phyloP scores from a whole-genome alignment of 2,329 filamentous ascomycete species.

The Curvularia spicifera region DNA sequence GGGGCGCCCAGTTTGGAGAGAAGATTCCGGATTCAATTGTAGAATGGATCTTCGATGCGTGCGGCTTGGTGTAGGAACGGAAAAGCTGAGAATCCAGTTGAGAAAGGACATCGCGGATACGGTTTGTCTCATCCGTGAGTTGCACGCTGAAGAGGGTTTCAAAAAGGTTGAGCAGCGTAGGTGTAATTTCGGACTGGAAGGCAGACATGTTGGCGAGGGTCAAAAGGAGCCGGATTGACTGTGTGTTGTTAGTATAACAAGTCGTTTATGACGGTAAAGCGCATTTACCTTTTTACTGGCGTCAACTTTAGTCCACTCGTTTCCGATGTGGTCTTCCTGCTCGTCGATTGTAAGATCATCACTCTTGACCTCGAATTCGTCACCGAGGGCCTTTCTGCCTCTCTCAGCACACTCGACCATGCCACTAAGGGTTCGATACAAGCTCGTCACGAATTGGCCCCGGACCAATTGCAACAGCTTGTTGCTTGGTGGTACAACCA shows the following conservation, averaged over 20 bases:
- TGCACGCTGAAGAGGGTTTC: conserved; percentile 94
- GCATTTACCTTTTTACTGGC: conserved; percentile 44
- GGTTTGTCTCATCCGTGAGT: conserved; percentile 90
- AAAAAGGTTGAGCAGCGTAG: conserved; percentile 87
- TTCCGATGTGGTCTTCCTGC: conserved; percentile 32
- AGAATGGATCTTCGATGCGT: conserved; percentile 59
- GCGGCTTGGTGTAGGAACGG: conserved; percentile 83
- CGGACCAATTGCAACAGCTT: conserved; percentile 92
- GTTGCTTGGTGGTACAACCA: conserved; percentile 81
- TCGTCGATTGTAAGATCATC: conserved; percentile 54
- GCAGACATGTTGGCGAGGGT: conserved; percentile 91
- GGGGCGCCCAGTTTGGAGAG: conserved; percentile 73
- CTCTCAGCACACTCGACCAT: conserved; percentile 97
- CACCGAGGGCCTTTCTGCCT: conserved; percentile 67
- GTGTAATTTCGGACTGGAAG: conserved; percentile 81
- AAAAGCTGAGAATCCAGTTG: conserved; percentile 94
- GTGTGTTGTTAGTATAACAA: conserved; percentile 8
- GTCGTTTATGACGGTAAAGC: background rate
- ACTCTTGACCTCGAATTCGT: conserved; percentile 60
- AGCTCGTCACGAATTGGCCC: conserved; percentile 87
- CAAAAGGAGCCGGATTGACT: conserved; percentile 92
- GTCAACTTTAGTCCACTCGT: conserved; percentile 43
- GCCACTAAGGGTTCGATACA: conserved; percentile 92
- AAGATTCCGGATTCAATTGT: conserved; percentile 77
- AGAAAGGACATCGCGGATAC: conserved; percentile 84